A percentile compares a stretch with the other conserved stretches of the same genome.
Conservation (phyloP, 1,284 basidiomycete species). For the Paramarasmius palmivorus region DNA sequence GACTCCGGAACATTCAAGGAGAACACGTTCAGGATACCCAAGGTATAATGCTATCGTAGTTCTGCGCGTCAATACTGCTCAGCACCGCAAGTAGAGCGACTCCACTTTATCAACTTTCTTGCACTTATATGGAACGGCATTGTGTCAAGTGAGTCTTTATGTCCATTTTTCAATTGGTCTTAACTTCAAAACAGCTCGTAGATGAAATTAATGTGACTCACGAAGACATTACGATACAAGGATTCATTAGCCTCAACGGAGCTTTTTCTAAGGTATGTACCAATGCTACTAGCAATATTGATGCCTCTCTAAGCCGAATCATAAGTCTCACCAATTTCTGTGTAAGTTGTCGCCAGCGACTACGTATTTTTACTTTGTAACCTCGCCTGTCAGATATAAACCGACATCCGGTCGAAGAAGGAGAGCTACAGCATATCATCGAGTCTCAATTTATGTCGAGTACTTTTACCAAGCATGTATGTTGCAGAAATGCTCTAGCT, state of each 20-base stretch:
- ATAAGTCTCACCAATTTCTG: slow-evolving; percentile 80
- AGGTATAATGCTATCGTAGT: no score
- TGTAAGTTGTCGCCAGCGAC: slow-evolving; percentile 49
- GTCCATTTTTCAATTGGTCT: slow-evolving; percentile 9
- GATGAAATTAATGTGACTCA: slow-evolving; percentile 59
- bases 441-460: slow-evolving; percentile 67
- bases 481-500: slow-evolving; percentile 15
- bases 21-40: slow-evolving; percentile 59
- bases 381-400: slow-evolving; percentile 69
- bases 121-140: slow-evolving; percentile 64
- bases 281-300: neutral
- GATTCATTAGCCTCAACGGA: slow-evolving; percentile 82
- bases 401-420: slow-evolving; percentile 65
- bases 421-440: slow-evolving; percentile 73
- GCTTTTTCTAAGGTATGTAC: slow-evolving; percentile 65
- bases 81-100: no score
- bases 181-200: slow-evolving; percentile 47
- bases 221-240: slow-evolving; percentile 61
- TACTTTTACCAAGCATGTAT: slow-evolving; percentile 69
- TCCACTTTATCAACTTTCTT: slow-evolving; percentile 65
- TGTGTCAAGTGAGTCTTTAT: slow-evolving; percentile 55
- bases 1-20: slow-evolving; percentile 38
- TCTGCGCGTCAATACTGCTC: no score
- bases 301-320: slow-evolving; percentile 19
- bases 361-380: slow-evolving; percentile 7